Percentiles rank a stretch among this genome's conserved stretches.
Evolutionary conservation across 2,329 filamentous ascomycete species (phyloP).

Genomic region (Colletotrichum agaves): DNA sequence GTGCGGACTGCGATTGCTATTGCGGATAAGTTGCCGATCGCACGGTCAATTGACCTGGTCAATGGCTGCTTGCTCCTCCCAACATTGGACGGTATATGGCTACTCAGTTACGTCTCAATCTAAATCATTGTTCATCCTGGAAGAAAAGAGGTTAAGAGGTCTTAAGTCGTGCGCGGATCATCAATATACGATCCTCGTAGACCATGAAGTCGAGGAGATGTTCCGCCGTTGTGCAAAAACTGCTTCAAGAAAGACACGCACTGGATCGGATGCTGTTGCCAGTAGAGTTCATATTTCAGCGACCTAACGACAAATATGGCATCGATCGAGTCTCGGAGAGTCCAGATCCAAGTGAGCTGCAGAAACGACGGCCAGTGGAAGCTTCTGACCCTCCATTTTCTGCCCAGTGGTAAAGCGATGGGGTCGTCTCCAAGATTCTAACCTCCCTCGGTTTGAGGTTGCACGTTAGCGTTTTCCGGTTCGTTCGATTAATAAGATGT

Average conservation of each 20-base stretch:
- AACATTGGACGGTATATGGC: no score
- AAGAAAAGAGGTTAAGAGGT: no score
- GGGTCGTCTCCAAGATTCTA: neutral
- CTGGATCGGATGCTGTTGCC: no score
- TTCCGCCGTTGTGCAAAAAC: no score
- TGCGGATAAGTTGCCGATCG: neutral
- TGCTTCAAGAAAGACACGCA: no score
- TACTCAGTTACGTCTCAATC: no score
- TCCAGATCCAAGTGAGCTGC: neutral
- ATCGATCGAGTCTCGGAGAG: neutral
- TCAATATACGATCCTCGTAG: no score
- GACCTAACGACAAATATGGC: neutral
- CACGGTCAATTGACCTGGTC: no score
- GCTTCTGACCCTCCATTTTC: neutral
- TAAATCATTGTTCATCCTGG: no score
- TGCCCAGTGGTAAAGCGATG: neutral
- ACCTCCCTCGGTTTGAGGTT: neutral
- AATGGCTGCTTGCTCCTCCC: no score
- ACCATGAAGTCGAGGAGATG: no score
- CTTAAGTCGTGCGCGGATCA: no score
- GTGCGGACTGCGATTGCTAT: slow-evolving; percentile 4
- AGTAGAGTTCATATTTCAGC: neutral
- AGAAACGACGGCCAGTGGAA: neutral
- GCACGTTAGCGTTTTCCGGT: neutral
- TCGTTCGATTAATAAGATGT: neutral